Base-by-base conservation (phyloP, 2,329 filamentous ascomycete genomes). In the Delphinella strobiligena region DNA sequence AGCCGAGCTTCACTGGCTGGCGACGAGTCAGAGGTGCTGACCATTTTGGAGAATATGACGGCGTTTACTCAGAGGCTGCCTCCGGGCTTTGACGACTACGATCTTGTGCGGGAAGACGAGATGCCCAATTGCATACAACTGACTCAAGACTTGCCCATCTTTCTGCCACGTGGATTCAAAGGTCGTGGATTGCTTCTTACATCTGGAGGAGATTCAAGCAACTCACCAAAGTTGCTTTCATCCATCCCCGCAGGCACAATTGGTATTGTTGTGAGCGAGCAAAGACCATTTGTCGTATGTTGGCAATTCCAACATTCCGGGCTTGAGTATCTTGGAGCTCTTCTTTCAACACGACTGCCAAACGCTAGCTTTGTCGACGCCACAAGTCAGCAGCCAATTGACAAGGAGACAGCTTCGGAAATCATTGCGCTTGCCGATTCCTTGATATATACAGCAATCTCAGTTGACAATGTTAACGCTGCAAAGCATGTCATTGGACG, bases 61-160 rank as follows among this genome's bases (percentile, higher is more conserved):
- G 80, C 75, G 5, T 75, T 95, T 40, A 94, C 89, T 19, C 80
- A 93, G 48, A 67, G 72, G 10, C 69, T 94, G n/a, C 80, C 84
- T 1, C 61, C 71, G 0, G 61, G 72, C 22, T 94, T 93, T 55
- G 39, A 41, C 11, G 75, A 74, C 27, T 95, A 93, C 50, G 74
- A 80, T 45, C 75, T 88, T 10, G 78, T 82, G 30, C 78, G 82
- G 38, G 88, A 95, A 60, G 85, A 94, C 47, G 83, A 91, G 43
- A 88, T 91, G 48, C 77, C 75, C 18, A 91, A 93, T 50, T 76
- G 75, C 14, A 82, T 95, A 44, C 70, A 74, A 44, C 71, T 95
- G 3, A 64, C 70, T 1, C 66, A 71, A 33, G 70, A 78, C 37
- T 62, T 88, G 5, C 68, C 76, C 1, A 67, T 88, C 2, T 81